These are phyloP conservation scores for Penicillium mononematosum DNA, from an alignment of 495 filamentous ascomycete genomes.

Conservation along the genomic window DNA sequence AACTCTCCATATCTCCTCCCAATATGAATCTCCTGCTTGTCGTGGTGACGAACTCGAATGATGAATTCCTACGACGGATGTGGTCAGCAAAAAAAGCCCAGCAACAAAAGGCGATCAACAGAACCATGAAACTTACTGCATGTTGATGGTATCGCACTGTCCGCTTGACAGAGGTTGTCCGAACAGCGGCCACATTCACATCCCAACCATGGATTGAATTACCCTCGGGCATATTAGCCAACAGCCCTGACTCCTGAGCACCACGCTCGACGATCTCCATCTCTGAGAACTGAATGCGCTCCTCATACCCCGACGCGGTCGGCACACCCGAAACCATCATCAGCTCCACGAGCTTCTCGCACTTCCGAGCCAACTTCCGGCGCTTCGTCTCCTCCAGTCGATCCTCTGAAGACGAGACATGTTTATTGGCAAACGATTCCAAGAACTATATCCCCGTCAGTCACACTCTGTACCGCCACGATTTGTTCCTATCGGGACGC, in stretches of 20 bases:
- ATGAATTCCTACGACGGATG: conserved; percentile 71
- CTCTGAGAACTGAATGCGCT: conserved; percentile 92
- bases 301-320: conserved; percentile 95
- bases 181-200: conserved; percentile 90
- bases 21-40: conserved; percentile 70
- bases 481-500: not conserved
- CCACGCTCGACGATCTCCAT: conserved; percentile 93
- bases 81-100: conserved; percentile 13
- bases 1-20: conserved; percentile 90
- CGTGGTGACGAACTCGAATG: conserved; percentile 72
- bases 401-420: conserved; percentile 95
- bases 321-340: conserved; percentile 99
- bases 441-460: conserved; percentile 63
- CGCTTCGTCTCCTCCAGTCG: conserved; percentile 94
- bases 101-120: conserved; percentile 2
- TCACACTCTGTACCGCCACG: not conserved
- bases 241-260: conserved; percentile 82
- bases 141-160: conserved; percentile 90
- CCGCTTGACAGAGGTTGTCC: conserved; percentile 75
- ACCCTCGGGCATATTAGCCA: conserved; percentile 84
- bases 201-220: conserved; percentile 94
- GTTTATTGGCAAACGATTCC: conserved; percentile 96
- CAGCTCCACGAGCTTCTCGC: conserved; percentile 90
- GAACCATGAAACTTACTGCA: conserved; percentile 58
- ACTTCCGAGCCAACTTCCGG: conserved; percentile 85